phyloP scores from a whole-genome alignment of 1,139 yeast species.

The Saccharomyces hybrid region DNA sequence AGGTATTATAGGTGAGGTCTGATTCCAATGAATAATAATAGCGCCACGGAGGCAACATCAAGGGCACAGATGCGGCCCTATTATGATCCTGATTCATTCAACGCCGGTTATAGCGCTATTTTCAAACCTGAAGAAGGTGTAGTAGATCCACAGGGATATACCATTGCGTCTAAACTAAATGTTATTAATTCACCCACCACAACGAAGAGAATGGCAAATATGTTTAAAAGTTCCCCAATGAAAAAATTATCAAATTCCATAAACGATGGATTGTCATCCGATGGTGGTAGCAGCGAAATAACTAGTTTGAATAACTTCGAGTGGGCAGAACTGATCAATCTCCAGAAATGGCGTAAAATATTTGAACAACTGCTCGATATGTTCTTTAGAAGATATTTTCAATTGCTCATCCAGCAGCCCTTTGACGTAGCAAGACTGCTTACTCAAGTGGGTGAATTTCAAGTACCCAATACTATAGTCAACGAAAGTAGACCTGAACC shows the following conservation, averaged over 20 bases:
- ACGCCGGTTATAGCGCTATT: slow-evolving; percentile 57
- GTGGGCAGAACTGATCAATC: slow-evolving; percentile 58
- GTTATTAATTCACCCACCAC: slow-evolving; percentile 17
- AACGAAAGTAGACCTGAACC: slow-evolving; percentile 1
- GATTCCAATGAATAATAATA: not conserved
- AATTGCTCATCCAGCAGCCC: slow-evolving; percentile 72
- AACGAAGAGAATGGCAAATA: slow-evolving; percentile 1
- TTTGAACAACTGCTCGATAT: slow-evolving; percentile 48
- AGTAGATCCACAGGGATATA: slow-evolving; percentile 33
- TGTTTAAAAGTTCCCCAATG: not conserved
- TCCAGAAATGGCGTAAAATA: slow-evolving; percentile 48
- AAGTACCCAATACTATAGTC: not conserved
- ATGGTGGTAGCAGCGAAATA: slow-evolving; percentile 1
- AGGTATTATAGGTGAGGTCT: too few species aligned
- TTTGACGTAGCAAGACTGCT: slow-evolving; percentile 76
- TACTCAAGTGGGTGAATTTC: slow-evolving; percentile 68
- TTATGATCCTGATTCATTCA: slow-evolving; percentile 61
- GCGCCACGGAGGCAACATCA: not conserved
- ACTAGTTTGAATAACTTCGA: slow-evolving; percentile 31
- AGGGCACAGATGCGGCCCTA: slow-evolving; percentile 45
- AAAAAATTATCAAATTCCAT: not conserved
- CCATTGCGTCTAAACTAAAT: slow-evolving; percentile 35
- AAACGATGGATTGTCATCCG: not conserved
- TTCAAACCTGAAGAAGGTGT: slow-evolving; percentile 57
- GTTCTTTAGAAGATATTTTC: slow-evolving; percentile 59